Evolutionary conservation across 139 green algal genomes (phyloP).

Genomic region (Eudorina sp.): DNA sequence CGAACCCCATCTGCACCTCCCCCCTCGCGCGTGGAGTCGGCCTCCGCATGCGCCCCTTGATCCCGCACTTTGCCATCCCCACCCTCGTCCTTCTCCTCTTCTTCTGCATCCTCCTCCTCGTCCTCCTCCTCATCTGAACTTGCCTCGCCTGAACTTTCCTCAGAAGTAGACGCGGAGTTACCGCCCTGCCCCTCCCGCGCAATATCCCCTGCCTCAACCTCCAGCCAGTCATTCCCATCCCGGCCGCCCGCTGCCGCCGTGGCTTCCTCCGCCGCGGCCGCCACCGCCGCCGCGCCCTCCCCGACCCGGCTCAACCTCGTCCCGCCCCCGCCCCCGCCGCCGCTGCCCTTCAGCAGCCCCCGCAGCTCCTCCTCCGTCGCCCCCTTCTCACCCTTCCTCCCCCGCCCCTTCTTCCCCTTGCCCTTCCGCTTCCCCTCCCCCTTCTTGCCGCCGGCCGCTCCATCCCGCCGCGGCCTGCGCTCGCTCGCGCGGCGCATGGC

Average conservation of each 20-base stretch:
- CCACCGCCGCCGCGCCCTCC: not conserved
- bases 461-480: too few species aligned
- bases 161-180: not conserved
- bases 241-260: not conserved
- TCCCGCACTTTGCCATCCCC: not conserved
- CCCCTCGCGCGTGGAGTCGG: not conserved
- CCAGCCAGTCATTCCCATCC: not conserved
- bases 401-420: too few species aligned
- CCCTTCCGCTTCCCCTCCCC: not conserved
- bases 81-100: not conserved
- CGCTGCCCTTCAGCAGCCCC: not conserved
- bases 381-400: not conserved
- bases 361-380: not conserved
- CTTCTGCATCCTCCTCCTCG: not conserved
- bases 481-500: conserved; percentile 4
- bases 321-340: not conserved
- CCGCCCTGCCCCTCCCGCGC: too few species aligned
- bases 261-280: not conserved
- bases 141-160: not conserved
- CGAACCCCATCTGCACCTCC: not conserved
- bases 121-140: not conserved
- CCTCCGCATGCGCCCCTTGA: too few species aligned
- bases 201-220: not conserved
- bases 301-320: not conserved
- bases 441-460: not conserved